phyloP scores from a whole-genome alignment of 1,284 basidiomycete genomes.

The Boletellus deceptivus region DNA sequence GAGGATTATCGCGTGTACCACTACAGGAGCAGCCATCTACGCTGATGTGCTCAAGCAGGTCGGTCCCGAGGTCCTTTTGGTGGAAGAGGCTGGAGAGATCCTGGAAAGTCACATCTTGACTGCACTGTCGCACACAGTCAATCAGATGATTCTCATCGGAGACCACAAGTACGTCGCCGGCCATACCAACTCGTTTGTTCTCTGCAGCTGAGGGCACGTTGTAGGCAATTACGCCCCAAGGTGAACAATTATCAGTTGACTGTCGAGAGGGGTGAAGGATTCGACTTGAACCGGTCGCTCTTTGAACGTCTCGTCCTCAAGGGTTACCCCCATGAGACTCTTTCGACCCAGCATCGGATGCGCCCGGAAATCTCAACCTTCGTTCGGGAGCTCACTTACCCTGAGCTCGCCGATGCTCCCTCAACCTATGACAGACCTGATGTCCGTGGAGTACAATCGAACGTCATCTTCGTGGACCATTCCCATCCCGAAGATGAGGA shows the following conservation, averaged over 20 bases:
- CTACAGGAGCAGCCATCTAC: constrained; percentile 63
- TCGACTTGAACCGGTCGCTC: constrained; percentile 55
- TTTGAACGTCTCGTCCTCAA: constrained; percentile 27
- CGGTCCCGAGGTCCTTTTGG: constrained; percentile 49
- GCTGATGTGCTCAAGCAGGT: constrained; percentile 42
- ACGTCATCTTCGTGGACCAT: constrained; percentile 58
- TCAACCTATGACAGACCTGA: constrained; percentile 45
- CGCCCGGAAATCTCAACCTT: constrained; percentile 61
- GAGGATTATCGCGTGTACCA: constrained; percentile 63
- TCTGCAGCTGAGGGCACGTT: too few relatives aligned
- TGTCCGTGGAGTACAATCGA: constrained; percentile 26
- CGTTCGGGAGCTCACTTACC: constrained; percentile 59
- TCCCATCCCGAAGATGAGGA: constrained; percentile 47
- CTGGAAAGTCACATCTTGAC: constrained; percentile 64
- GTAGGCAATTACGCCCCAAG: constrained; percentile 32
- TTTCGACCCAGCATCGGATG: constrained; percentile 63
- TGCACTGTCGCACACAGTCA: constrained; percentile 42
- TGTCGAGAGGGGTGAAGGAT: constrained; percentile 61
- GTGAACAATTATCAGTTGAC: constrained; percentile 61
- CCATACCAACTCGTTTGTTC: too few relatives aligned
- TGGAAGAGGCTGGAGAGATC: constrained; percentile 72
- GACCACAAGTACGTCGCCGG: constrained; percentile 57
- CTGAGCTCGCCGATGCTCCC: constrained; percentile 53
- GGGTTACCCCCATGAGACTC: constrained; percentile 55
- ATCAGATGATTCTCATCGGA: constrained; percentile 51